Base-by-base conservation (phyloP, 2,329 filamentous ascomycete species). In the Periconia macrospinosa region DNA sequence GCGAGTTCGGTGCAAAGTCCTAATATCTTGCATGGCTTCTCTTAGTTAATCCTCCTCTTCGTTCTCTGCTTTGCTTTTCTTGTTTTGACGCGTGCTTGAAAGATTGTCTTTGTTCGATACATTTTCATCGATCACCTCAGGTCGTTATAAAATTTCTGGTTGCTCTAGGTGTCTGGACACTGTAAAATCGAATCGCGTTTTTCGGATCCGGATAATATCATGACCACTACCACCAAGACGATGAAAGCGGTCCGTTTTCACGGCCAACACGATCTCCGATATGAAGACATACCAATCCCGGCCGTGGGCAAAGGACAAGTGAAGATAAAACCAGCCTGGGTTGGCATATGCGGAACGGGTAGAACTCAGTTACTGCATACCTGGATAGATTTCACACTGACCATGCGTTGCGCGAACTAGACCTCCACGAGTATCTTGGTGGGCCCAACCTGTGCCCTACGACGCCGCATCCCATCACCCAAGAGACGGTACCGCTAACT, bases 401-500 rank as follows among this genome's bases (percentile, higher is more conserved):
- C 40, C 9, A 27, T 27, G 23, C 8, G 23, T 27, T 3, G 3
- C 23, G 23, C 19, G 6, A 33, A 40, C 30, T 44, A 74, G 73
- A 76, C 56, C 66, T 81, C n/a, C 78, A 81, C 56, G 78, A 81
- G 57, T 80, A 78, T 55, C 67, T 79, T 15, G 76, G 76, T 50
- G 78, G 78, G 5, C 73, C 77, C n/a, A 78, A 73, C 50, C 66
- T 80, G 20, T 81, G 79, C 57, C 81, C 81, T 0, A 77, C 76
- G 1, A 77, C 74, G n/a, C 79, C 81, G 3, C 81, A 83, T 67
- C 79, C 80, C 0, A 80, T 83, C 55, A 84, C 81, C 3, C 75
- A 75, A 45, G 81, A 81, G 65, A 77, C 71, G 6, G 72, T 79
- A 2, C 81, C 78, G n/a, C 55, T 83, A 51, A 81, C 79, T 2